Evolutionary conservation across 208 protist species (phyloP).

Genomic region (Leishmania tropica): DNA sequence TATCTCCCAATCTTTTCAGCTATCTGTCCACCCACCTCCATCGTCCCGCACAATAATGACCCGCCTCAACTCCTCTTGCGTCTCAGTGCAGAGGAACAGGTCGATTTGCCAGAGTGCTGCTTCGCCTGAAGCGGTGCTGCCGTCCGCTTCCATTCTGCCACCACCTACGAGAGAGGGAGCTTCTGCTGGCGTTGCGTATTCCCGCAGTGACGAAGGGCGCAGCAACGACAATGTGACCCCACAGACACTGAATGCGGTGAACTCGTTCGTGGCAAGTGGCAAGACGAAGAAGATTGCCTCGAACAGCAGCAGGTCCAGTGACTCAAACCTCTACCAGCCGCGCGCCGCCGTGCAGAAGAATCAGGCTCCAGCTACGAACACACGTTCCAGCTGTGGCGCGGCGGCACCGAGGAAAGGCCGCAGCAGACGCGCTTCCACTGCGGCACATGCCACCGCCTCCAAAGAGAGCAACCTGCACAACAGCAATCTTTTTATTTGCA

Average conservation of each 20-base stretch:
- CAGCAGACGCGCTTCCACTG: not conserved
- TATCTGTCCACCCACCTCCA: not conserved
- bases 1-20: not conserved
- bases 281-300: not conserved
- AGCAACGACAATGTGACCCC: constrained; percentile 5
- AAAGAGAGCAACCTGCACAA: constrained; percentile 28
- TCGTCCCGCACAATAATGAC: not conserved
- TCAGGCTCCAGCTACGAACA: not conserved
- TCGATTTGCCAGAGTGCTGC: not conserved
- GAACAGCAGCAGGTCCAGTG: constrained; percentile 1
- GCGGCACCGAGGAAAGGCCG: not conserved
- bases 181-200: not conserved
- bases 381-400: not conserved
- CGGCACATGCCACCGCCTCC: not conserved
- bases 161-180: not conserved
- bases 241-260: not conserved
- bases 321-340: constrained; percentile 7
- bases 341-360: too few relatives aligned
- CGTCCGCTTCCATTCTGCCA: not conserved
- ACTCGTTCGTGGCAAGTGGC: not conserved
- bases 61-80: not conserved
- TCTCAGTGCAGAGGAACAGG: not conserved
- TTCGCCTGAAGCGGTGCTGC: not conserved
- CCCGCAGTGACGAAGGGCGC: not conserved
- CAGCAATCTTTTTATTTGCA: constrained; percentile 68